Base-by-base conservation (phyloP, 1,139 yeast genomes). In the Pichiaceae sp. region DNA sequence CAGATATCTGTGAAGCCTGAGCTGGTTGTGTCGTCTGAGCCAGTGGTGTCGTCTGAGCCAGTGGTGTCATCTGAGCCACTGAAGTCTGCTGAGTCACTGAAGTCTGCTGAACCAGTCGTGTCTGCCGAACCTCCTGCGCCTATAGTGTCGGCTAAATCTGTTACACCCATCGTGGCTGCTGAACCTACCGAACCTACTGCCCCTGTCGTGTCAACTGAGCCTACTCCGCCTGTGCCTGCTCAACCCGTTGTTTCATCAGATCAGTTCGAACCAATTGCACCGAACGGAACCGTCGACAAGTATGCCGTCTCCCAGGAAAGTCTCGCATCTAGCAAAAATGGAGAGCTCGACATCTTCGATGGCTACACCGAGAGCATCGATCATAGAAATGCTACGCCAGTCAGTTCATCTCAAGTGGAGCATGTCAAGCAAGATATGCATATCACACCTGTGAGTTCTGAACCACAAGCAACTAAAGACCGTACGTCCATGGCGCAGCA, bases 401-500 rank as follows among this genome's bases (percentile, higher is more conserved):
- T 21, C 9, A 21, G 24, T 11, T 21, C 24, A 7, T 21, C 24
- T 21, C 24, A 21, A 21, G 11, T 7, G 11, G 24, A 21, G 9
- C 7, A 21, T 21, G 24, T 21, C 11, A 11, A 21, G 24, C 24
- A 21, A 21, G 24, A 7, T 21, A 11, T 11, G 24, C 7, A 21
- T 21, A 11, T 21, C 11, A 21, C 24, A 21, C 24, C 24, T 7
- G 24, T 21, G 24, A 21, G 9, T 21, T 7, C 24, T 11, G 9
- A 7, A 21, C 24, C 24, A 21, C 24, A 21, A 21, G 24, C 7
- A 21, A 7, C 24, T 21, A 21, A 7, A 21, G 24, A 7, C 7
- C 24, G 9, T 18, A 40, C 38, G 18, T 41, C 47, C 6, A 56
- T 56, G 60, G 60, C 60, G 3, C 54, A 55, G 34, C 50, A 53